phyloP scores from a whole-genome alignment of 1,284 basidiomycete genomes.

The Moesziomyces sp. region DNA sequence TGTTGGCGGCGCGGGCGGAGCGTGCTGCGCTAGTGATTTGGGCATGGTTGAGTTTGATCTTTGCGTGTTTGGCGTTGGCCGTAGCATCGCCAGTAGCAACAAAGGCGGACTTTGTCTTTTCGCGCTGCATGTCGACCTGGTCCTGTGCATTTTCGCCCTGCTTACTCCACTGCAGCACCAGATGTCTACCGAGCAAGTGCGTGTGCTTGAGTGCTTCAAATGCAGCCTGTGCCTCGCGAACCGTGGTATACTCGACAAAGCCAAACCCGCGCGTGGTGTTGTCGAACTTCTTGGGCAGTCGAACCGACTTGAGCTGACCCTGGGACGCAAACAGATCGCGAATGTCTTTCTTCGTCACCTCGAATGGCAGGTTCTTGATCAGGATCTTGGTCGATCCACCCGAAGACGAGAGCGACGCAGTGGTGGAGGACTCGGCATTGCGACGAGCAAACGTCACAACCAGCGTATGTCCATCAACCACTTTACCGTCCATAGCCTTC shows the following conservation, averaged over 20 bases:
- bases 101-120: slow-evolving; percentile 39
- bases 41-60: slow-evolving; percentile 46
- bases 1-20: slow-evolving; percentile 32
- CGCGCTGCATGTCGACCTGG: slow-evolving; percentile 49
- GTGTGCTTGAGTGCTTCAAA: slow-evolving; percentile 78
- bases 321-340: slow-evolving; percentile 80
- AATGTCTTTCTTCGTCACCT: slow-evolving; percentile 91
- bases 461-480: slow-evolving; percentile 87
- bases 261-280: slow-evolving; percentile 81
- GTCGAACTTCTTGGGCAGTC: slow-evolving; percentile 78
- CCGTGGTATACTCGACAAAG: slow-evolving; percentile 78
- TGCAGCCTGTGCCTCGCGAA: slow-evolving; percentile 59
- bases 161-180: slow-evolving; percentile 89
- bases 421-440: slow-evolving; percentile 74
- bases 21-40: slow-evolving; percentile 48
- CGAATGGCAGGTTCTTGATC: slow-evolving; percentile 97
- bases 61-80: slow-evolving; percentile 17
- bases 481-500: slow-evolving; percentile 81
- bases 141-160: slow-evolving; percentile 63
- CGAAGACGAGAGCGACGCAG: slow-evolving; percentile 76
- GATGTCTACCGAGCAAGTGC: slow-evolving; percentile 92
- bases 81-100: slow-evolving; percentile 3
- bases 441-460: slow-evolving; percentile 88
- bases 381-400: slow-evolving; percentile 72
- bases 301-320: slow-evolving; percentile 75